These are phyloP conservation scores for Ascochyta viciae-villosae DNA, from an alignment of 2,329 filamentous ascomycete species.

Conservation along the genomic window DNA sequence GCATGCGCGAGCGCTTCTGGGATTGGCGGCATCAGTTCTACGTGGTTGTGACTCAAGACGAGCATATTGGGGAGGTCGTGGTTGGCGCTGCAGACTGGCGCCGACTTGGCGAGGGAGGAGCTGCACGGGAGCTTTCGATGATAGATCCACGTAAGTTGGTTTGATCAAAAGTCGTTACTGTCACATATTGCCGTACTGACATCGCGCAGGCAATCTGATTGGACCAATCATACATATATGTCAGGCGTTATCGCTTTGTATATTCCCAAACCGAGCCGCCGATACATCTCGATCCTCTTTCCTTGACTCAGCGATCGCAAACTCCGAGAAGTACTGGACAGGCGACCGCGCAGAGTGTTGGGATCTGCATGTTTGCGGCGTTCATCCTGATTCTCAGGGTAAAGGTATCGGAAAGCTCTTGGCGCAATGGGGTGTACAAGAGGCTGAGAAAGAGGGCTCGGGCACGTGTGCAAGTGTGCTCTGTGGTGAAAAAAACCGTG, in stretches of 20 bases:
- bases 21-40: constrained; percentile 39
- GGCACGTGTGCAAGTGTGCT: constrained; percentile 34
- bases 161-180: neutral
- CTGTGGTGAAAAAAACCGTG: constrained; percentile 40
- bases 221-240: constrained; percentile 17
- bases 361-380: constrained; percentile 40
- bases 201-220: constrained; percentile 30
- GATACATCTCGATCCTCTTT: constrained; percentile 29
- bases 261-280: constrained; percentile 40
- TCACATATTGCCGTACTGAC: neutral
- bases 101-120: constrained; percentile 32
- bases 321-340: constrained; percentile 33
- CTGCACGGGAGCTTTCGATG: constrained; percentile 17
- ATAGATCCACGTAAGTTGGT: constrained; percentile 28
- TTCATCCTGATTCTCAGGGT: constrained; percentile 45
- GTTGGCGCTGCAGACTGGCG: constrained; percentile 41
- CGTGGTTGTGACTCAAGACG: constrained; percentile 24
- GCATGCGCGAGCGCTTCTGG: constrained; percentile 37
- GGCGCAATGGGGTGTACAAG: constrained; percentile 48
- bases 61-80: constrained; percentile 18
- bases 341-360: constrained; percentile 36
- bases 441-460: constrained; percentile 41
- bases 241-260: constrained; percentile 17
- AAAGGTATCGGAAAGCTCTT: constrained; percentile 49
- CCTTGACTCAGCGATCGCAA: constrained; percentile 29